A percentile compares a stretch with the other conserved stretches of the same genome.
Conservation (phyloP, 257 asterid species). For the Paulownia fortunei region DNA sequence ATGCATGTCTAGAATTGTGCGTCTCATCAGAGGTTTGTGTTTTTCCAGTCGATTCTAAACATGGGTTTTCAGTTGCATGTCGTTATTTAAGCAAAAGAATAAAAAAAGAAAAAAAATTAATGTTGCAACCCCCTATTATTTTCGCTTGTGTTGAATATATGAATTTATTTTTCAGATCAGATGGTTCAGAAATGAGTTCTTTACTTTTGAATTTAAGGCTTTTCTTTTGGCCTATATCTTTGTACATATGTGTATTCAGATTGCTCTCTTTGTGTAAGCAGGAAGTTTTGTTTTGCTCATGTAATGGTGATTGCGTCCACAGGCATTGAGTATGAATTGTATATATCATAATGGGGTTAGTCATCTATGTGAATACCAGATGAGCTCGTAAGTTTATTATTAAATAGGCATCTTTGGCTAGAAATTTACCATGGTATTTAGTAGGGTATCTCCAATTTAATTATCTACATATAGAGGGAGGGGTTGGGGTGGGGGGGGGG, state of each 20-base stretch:
- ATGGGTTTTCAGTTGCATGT: not conserved
- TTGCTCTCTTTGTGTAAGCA: not conserved
- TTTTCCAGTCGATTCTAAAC: not conserved
- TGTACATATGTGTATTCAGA: too few relatives aligned
- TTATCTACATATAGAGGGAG: too few relatives aligned
- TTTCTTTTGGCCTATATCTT: too few relatives aligned
- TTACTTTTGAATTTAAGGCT: too few relatives aligned
- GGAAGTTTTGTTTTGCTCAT: not conserved
- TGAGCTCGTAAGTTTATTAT: not conserved
- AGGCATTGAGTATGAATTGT: not conserved
- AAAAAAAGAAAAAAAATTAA: not conserved
- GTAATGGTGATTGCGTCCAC: not conserved
- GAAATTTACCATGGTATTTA: not conserved
- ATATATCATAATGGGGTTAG: not conserved
- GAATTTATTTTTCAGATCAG: not conserved
- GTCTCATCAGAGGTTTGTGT: too few relatives aligned
- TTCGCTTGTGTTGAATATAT: not conserved
- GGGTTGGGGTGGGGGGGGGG: too few relatives aligned
- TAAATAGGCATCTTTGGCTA: not conserved
- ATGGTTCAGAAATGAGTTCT: not conserved
- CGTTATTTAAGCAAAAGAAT: not conserved
- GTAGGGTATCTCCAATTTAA: too few relatives aligned
- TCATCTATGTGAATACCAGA: not conserved
- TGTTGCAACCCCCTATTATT: too few relatives aligned
- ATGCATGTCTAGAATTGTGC: too few relatives aligned